A percentile compares a stretch with the other conserved stretches of the same genome.
Conservation (phyloP, 2,329 filamentous ascomycete genomes). For the Madurella mycetomatis region DNA sequence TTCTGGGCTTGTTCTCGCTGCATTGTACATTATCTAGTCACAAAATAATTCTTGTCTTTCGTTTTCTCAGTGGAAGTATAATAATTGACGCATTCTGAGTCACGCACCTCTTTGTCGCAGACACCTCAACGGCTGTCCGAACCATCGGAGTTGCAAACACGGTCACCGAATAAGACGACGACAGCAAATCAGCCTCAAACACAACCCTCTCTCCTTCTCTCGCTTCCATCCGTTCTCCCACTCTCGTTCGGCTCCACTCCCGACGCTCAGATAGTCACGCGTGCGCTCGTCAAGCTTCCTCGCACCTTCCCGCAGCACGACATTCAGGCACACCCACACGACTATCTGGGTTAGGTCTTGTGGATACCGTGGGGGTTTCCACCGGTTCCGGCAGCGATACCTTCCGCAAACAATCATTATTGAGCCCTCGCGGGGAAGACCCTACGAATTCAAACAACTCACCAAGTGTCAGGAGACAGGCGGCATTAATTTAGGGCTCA, state of each 20-base stretch:
- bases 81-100: not conserved
- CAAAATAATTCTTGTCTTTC: not conserved
- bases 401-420: not conserved
- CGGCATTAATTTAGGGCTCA: not conserved
- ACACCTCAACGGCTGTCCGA: not conserved
- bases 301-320: not conserved
- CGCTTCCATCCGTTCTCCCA: not conserved
- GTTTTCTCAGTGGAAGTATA: not conserved
- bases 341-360: not conserved
- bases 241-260: not conserved
- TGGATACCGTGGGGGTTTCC: constrained; percentile 14
- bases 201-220: not conserved
- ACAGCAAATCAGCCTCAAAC: not conserved
- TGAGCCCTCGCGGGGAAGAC: constrained; percentile 7
- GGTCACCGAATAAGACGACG: not conserved
- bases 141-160: not conserved
- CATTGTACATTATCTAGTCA: not conserved
- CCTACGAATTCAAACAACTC: not conserved
- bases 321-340: not conserved
- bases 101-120: not conserved
- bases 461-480: not conserved
- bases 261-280: not conserved
- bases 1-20: not conserved
- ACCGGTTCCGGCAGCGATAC: constrained; percentile 4
- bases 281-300: not conserved